Evolutionary conservation across 768 basidiomycete species (phyloP).

Genomic region (Russula sp.): DNA sequence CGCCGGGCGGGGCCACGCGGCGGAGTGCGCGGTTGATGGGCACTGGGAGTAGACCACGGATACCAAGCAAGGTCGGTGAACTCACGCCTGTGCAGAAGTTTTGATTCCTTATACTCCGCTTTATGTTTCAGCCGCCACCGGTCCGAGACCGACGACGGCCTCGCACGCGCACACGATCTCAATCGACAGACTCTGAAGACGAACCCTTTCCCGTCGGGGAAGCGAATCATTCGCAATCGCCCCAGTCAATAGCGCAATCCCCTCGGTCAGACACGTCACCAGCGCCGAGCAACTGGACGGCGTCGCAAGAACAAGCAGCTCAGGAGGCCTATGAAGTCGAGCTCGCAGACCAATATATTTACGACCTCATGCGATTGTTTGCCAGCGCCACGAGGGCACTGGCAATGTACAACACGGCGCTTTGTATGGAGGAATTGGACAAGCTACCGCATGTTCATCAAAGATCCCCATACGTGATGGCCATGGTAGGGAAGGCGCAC

Average conservation of each 20-base stretch:
- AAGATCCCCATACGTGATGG: conserved; percentile 71
- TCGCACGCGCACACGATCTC: conserved; percentile 52
- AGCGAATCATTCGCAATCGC: conserved; percentile 58
- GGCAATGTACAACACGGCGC: conserved; percentile 70
- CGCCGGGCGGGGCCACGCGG: conserved; percentile 51
- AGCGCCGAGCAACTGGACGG: conserved; percentile 59
- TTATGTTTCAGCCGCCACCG: conserved; percentile 36
- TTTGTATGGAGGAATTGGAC: conserved; percentile 74
- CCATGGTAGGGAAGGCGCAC: conserved; percentile 81
- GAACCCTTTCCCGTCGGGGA: conserved; percentile 49
- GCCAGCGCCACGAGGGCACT: conserved; percentile 75
- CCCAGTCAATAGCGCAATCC: conserved; percentile 37
- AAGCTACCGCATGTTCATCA: conserved; percentile 71
- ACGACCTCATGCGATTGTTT: conserved; percentile 76
- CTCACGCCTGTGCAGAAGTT: conserved; percentile 6
- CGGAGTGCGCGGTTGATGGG: conserved; percentile 72
- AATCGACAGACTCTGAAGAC: conserved; percentile 70
- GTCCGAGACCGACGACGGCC: conserved; percentile 62
- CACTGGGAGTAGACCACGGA: conserved; percentile 49
- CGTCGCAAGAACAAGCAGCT: conserved; percentile 65
- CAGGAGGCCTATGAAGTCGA: conserved; percentile 69
- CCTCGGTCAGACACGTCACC: conserved; percentile 54
- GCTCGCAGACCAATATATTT: conserved; percentile 79
- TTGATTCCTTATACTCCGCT: neutral
- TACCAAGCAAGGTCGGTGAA: conserved; percentile 52